Evolutionary conservation across 495 filamentous ascomycete genomes (phyloP).

Genomic region (Neurospora intermedia): DNA sequence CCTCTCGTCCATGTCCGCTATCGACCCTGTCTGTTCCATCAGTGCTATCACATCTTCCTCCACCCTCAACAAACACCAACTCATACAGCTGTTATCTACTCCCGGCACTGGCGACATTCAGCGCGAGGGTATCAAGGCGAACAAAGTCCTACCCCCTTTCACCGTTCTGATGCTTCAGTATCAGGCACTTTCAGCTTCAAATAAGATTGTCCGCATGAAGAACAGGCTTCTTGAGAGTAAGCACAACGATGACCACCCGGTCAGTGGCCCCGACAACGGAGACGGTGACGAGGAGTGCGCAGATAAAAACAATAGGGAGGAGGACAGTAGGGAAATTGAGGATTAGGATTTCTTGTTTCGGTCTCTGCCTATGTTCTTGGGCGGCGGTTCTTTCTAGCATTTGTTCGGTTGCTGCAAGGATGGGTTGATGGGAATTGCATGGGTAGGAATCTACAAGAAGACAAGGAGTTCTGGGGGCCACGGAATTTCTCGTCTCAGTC

Average conservation of each 20-base stretch:
- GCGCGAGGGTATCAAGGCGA: background rate
- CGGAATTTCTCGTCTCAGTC: too few relatives aligned
- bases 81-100: background rate
- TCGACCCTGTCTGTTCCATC: background rate
- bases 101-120: background rate
- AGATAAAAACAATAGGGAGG: background rate
- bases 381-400: slow-evolving; percentile 7
- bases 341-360: background rate
- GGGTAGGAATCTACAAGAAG: background rate
- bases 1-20: background rate
- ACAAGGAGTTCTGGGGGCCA: background rate
- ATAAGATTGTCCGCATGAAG: background rate
- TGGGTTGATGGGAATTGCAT: background rate
- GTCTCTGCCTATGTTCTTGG: slow-evolving; percentile 8
- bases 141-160: background rate
- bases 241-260: background rate
- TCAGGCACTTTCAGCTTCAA: background rate
- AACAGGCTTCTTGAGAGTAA: background rate
- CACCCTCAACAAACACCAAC: background rate
- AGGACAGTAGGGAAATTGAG: background rate
- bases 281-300: background rate
- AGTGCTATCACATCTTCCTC: background rate
- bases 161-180: background rate
- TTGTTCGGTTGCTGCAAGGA: background rate
- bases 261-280: background rate